A percentile compares a stretch with the other conserved stretches of the same genome.
phyloP scores from a whole-genome alignment of 2,329 filamentous ascomycete genomes.

The Diaporthe velutina region DNA sequence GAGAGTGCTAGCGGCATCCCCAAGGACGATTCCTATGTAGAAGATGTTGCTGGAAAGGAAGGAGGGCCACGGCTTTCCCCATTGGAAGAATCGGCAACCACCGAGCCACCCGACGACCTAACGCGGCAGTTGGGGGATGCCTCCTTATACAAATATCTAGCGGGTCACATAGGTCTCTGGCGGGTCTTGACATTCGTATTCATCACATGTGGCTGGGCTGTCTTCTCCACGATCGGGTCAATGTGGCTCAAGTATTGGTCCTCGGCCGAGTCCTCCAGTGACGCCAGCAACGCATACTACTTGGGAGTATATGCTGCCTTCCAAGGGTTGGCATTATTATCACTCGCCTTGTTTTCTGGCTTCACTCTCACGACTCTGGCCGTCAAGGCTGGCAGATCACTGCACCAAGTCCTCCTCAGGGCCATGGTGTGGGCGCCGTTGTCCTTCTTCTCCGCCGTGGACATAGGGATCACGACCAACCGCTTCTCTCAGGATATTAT shows the following conservation, averaged over 20 bases:
- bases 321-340: conserved; percentile 10
- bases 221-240: neutral
- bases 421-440: conserved; percentile 2
- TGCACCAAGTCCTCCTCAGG: neutral
- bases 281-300: neutral
- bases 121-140: neutral
- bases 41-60: neutral
- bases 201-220: conserved; percentile 6
- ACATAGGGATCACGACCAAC: neutral
- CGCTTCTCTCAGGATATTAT: conserved; percentile 23
- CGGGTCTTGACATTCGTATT: neutral
- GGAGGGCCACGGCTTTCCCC: neutral
- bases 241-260: conserved; percentile 7
- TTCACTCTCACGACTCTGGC: conserved; percentile 1
- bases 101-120: neutral
- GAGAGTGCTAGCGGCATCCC: neutral
- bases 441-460: conserved; percentile 1
- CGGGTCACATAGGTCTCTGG: neutral
- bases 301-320: conserved; percentile 24
- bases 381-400: neutral
- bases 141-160: neutral
- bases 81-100: neutral
- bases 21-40: neutral
- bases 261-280: neutral
- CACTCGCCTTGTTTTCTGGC: neutral